Evolutionary conservation across 805 yeast species (phyloP), one percentile per base, ranked within the genome.

Genomic region (Scheffersomyces lignosus): DNA sequence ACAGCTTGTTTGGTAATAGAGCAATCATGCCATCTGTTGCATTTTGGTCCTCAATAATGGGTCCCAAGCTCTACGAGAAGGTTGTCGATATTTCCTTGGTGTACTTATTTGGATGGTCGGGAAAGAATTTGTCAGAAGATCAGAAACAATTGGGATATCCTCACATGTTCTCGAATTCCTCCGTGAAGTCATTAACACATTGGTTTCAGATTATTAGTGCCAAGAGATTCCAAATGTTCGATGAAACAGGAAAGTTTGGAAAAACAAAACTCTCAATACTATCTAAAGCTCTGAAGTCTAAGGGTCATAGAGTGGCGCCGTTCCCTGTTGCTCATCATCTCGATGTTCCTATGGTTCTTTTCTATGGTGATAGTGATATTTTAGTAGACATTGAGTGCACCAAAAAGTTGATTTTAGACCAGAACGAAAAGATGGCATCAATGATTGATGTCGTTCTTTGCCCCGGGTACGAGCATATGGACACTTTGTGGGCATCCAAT

Each of bases 171-270:
- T 54, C 60, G 18, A 54, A 55, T 27, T 46, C 58, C 2, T 53
- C 60, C 4, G 64, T 58, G 17, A 60, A 58, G 35, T 48, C 58
- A 0, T 42, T 60, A 25, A 42, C 49, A 18, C 65, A 60, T 39
- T 60, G 65, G 65, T 60, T 60, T 38, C 65, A 60, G 36, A 60
- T 60, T 25, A 60, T 60, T 15, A 38, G 47, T 18, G 43, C 57
- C 15, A 52, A 49, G 39, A 39, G 62, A 28, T 60, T 60, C 43
- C 65, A 60, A 39, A 60, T 60, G 65, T 60, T 49, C 38, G 53
- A 58, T 38, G 64, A 60, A 43, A 58, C 63, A 2, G 45, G 56
- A 24, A 37, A 38, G 7, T 41, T 44, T 18, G 64, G 65, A 3
- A 27, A 46, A 13, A 48, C 60, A 5, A 42, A 41, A n/a, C 45